Conservation (phyloP, 1,139 yeast species). For the Martiniozyma asiatica region DNA sequence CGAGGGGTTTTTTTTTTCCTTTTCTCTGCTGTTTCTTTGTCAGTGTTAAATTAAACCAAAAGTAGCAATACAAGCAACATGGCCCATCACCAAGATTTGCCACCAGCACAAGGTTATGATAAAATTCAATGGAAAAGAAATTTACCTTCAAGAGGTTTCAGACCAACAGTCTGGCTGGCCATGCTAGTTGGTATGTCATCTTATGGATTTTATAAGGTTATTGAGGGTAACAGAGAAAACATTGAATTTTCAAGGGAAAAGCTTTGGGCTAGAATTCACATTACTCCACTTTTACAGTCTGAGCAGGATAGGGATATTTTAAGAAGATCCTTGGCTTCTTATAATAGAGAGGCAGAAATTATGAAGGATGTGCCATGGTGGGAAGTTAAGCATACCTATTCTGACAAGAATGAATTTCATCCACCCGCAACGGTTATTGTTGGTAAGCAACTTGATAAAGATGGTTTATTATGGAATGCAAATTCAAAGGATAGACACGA, state of each 20-base stretch:
- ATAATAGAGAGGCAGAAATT: conserved; percentile 56
- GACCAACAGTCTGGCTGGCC: conserved; percentile 62
- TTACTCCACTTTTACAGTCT: conserved; percentile 67
- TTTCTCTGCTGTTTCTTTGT: conserved; percentile 1
- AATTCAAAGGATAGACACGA: conserved; percentile 23
- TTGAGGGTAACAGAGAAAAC: conserved; percentile 63
- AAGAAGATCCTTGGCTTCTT: conserved; percentile 57
- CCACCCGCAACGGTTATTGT: conserved; percentile 24
- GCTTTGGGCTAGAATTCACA: conserved; percentile 63
- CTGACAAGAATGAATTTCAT: conserved; percentile 22
- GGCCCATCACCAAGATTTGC: conserved; percentile 56
- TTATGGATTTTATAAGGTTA: conserved; percentile 61
- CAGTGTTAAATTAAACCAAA: conserved; percentile 13
- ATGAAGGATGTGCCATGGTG: conserved; percentile 50
- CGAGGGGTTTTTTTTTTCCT: too few relatives aligned
- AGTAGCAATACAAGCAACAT: conserved; percentile 6
- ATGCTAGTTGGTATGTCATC: conserved; percentile 52
- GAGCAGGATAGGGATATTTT: conserved; percentile 74
- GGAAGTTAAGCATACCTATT: conserved; percentile 33
- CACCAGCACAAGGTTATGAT: conserved; percentile 81
- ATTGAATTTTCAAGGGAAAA: conserved; percentile 68
- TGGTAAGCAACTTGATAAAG: conserved; percentile 23
- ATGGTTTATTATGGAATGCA: conserved; percentile 18
- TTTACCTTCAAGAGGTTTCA: conserved; percentile 73
- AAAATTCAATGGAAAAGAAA: conserved; percentile 86